Conservation (phyloP, 495 filamentous ascomycete species). For the Polyplosphaeria fusca region DNA sequence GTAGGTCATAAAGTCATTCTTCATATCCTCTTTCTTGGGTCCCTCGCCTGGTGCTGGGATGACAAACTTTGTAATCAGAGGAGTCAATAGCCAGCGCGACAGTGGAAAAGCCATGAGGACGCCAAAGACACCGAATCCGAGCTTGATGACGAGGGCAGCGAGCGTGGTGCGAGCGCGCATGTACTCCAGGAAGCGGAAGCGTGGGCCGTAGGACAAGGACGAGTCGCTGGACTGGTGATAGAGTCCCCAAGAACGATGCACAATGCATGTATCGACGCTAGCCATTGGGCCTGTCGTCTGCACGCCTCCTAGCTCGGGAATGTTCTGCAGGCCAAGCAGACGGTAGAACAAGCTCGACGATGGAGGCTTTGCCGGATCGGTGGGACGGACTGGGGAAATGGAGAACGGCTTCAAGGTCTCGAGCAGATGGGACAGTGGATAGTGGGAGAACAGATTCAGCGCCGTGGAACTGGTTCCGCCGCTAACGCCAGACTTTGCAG, state of each 20-base stretch:
- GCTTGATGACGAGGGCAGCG: constrained; percentile 55
- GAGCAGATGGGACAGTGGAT: constrained; percentile 54
- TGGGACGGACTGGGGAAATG: constrained; percentile 59
- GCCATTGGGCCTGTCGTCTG: constrained; percentile 54
- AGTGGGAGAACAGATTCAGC: constrained; percentile 61
- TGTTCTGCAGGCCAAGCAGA: constrained; percentile 58
- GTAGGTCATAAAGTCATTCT: constrained; percentile 53
- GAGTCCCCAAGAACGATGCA: constrained; percentile 76
- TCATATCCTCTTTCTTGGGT: constrained; percentile 50
- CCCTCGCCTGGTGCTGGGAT: constrained; percentile 64
- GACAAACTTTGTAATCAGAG: constrained; percentile 51
- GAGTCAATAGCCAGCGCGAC: constrained; percentile 45
- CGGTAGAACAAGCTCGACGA: constrained; percentile 39
- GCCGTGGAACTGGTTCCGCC: constrained; percentile 71
- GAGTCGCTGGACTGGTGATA: constrained; percentile 43
- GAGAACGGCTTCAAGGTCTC: constrained; percentile 60
- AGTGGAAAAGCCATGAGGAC: constrained; percentile 54
- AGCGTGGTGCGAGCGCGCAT: constrained; percentile 59
- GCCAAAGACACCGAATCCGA: constrained; percentile 49
- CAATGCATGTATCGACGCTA: constrained; percentile 62
- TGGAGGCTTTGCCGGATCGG: constrained; percentile 38
- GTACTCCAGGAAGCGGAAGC: constrained; percentile 71
- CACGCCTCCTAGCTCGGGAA: constrained; percentile 66
- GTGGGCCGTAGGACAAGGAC: constrained; percentile 59
- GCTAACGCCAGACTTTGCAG: constrained; percentile 58